Evolutionary conservation across 129 eudicot genomes (phyloP).

Genomic region (Rutidosis leptorrhynchoides): DNA sequence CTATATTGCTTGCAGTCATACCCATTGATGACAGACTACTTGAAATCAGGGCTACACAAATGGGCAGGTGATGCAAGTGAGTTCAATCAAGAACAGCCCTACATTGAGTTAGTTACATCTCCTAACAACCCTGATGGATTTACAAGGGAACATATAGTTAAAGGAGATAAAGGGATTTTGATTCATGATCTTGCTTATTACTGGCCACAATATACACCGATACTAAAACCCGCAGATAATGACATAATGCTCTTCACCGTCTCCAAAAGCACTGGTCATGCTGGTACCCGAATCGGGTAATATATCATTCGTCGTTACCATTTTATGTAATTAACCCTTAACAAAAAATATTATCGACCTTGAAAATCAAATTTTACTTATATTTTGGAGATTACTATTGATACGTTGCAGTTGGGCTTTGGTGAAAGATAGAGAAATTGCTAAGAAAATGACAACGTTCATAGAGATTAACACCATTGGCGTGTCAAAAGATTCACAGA

Average conservation of each 20-base stretch:
- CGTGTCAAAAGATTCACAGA: conserved; percentile 91
- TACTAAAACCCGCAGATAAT: conserved; percentile 53
- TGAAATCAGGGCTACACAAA: conserved; percentile 76
- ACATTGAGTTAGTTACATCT: conserved; percentile 89
- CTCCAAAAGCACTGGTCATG: conserved; percentile 96
- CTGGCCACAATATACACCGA: conserved; percentile 98
- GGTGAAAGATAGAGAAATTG: conserved; percentile 66
- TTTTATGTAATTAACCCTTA: not conserved
- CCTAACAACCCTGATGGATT: conserved; percentile 97
- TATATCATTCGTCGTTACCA: too few relatives aligned
- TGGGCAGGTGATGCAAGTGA: conserved; percentile 86
- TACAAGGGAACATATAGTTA: conserved; percentile 62
- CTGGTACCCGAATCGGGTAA: conserved; percentile 95
- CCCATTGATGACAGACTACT: conserved; percentile 61
- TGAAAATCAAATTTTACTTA: not conserved
- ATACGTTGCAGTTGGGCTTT: conserved; percentile 77
- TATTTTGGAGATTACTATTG: not conserved
- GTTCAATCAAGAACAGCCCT: conserved; percentile 59
- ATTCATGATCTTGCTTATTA: conserved; percentile 92
- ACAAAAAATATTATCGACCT: not conserved
- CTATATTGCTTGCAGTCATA: conserved; percentile 60
- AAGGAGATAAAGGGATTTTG: conserved; percentile 54
- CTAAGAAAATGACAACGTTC: conserved; percentile 79
- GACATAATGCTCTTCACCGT: conserved; percentile 97
- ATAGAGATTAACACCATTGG: conserved; percentile 88